Evolutionary conservation across 192 early-diverging fungal genomes (phyloP), one percentile per base, ranked within the genome.

Genomic region (Chytriomyces hyalinus): DNA sequence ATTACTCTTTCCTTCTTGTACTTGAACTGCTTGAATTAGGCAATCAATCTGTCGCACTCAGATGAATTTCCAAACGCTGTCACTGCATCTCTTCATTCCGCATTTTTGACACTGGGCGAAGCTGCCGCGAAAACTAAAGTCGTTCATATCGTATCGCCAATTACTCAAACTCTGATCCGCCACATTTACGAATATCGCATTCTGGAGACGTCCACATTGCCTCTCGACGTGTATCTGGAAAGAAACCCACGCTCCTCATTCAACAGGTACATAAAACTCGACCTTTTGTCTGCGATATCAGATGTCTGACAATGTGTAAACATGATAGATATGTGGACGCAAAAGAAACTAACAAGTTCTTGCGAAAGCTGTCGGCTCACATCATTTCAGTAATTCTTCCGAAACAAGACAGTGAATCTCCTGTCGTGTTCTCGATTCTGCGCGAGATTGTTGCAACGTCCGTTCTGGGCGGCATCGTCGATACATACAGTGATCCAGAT

Each of bases 361-460:
- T 87, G 20, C 81, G 84, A 17, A 69, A 63, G 5, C 60, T 84
- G 5, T 65, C 78, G 2, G 80, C 80, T 75, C 79, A 73, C 26
- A 46, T 87, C 17, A 26, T 75, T 36, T 65, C 78, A 10, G 22
- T 70, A 4, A 49, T 82, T 46, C 71, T 87, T 6, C 84, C 82
- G 6, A 59, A 78, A 24, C 28, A 68, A 6, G 84, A 87, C 60
- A 61, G 78, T 17, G 70, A 73, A 5, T 80, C 77, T 0, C 81
- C 84, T 6, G 65, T 84, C 6, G 80, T 85, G 5, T 84, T 85
- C 48, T 65, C 65, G 6, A 65, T 87, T 26, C 64, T 83, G 1
- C 78, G 79, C 7, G 86, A 87, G 61, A 81, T 87, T 57, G 15
- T 87, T 6, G 86, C 82, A n/a, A 87, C 86, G 0, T 77, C 78